phyloP scores from a whole-genome alignment of 345 rosid species.

The Atalantia buxifolia region DNA sequence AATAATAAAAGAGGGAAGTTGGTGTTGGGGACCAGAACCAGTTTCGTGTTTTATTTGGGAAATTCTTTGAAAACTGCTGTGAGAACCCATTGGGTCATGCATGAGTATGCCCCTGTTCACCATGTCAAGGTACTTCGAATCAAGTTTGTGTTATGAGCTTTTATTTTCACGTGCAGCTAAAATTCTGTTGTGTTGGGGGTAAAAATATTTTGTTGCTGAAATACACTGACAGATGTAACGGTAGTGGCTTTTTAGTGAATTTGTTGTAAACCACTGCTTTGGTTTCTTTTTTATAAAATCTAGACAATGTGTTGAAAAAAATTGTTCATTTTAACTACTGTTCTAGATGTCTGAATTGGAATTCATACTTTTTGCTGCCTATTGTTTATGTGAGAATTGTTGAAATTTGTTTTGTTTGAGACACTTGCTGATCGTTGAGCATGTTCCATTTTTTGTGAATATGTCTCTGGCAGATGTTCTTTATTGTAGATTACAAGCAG shows the following conservation, averaged over 20 bases:
- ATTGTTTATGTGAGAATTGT: background rate
- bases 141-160: background rate
- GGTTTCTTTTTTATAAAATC: background rate
- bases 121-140: constrained; percentile 32
- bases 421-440: background rate
- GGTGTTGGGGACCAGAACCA: constrained; percentile 32
- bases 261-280: background rate
- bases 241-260: background rate
- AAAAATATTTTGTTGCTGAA: background rate
- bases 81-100: constrained; percentile 45
- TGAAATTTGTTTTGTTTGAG: background rate
- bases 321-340: background rate
- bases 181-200: background rate
- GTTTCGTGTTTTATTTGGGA: constrained; percentile 39
- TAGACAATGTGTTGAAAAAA: background rate
- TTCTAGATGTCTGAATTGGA: background rate
- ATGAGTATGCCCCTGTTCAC: constrained; percentile 42
- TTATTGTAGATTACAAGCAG: background rate
- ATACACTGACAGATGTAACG: background rate
- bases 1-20: constrained; percentile 22
- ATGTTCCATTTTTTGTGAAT: too few species aligned
- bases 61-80: constrained; percentile 23
- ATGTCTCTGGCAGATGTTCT: background rate
- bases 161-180: background rate
- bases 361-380: background rate